These are phyloP conservation scores for Bullera alba DNA, from an alignment of 768 basidiomycete genomes.

Conservation along the genomic window DNA sequence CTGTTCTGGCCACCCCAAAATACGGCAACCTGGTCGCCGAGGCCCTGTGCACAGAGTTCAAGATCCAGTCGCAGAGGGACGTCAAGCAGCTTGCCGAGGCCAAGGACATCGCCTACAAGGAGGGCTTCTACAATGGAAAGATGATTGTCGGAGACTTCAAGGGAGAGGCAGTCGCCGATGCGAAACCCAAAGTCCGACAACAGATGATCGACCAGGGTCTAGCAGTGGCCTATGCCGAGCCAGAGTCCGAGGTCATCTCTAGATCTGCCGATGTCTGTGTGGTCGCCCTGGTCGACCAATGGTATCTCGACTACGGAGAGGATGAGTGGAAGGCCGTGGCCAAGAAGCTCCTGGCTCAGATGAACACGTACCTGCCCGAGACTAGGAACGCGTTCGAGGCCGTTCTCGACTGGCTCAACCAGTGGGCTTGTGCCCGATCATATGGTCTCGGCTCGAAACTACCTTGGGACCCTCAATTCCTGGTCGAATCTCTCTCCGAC, in stretches of 20 bases:
- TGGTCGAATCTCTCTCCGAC: conserved; percentile 94
- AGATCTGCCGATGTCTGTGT: conserved; percentile 95
- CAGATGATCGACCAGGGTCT: conserved; percentile 68
- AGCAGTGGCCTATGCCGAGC: conserved; percentile 90
- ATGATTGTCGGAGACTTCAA: conserved; percentile 90
- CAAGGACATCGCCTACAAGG: conserved; percentile 96
- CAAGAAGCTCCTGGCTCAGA: conserved; percentile 70
- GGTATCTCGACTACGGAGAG: conserved; percentile 98
- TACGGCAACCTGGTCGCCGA: conserved; percentile 88
- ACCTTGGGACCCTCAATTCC: conserved; percentile 93
- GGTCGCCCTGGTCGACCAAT: conserved; percentile 96
- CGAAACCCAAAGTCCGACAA: conserved; percentile 80
- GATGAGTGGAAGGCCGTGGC: conserved; percentile 75
- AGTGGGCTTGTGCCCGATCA: conserved; percentile 98
- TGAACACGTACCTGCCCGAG: conserved; percentile 88
- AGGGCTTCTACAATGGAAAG: conserved; percentile 90
- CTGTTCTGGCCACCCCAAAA: conserved; percentile 80
- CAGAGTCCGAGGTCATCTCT: conserved; percentile 81
- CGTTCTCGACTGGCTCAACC: conserved; percentile 86
- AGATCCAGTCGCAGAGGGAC: conserved; percentile 94
- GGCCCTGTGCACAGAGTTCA: conserved; percentile 73
- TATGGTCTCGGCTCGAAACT: conserved; percentile 92
- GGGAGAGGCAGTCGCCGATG: conserved; percentile 79
- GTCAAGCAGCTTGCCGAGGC: conserved; percentile 87
- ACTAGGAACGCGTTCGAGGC: conserved; percentile 87